A percentile compares a stretch with the other conserved stretches of the same genome.
Conservation (phyloP, 2,329 filamentous ascomycete species). For the Madurella mycetomatis region DNA sequence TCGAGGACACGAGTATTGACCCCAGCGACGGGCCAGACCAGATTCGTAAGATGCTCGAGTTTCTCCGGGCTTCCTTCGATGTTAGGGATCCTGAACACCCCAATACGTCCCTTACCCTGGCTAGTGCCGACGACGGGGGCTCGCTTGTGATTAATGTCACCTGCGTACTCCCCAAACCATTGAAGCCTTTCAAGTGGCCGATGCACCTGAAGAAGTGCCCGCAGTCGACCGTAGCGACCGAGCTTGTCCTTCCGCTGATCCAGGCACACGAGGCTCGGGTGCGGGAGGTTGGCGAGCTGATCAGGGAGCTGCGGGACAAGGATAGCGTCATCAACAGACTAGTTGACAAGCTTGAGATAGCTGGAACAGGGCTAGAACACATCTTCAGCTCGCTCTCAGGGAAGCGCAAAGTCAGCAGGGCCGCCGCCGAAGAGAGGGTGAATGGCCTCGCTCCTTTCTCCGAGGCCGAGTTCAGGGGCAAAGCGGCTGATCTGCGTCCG, state of each 20-base stretch:
- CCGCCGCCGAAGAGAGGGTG: constrained; percentile 44
- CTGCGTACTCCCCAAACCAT: constrained; percentile 57
- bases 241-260: constrained; percentile 50
- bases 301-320: constrained; percentile 44
- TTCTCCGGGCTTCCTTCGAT: constrained; percentile 53
- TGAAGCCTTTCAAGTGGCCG: constrained; percentile 62
- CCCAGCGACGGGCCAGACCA: constrained; percentile 65
- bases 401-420: constrained; percentile 43
- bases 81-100: constrained; percentile 40
- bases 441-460: constrained; percentile 50
- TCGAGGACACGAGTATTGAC: constrained; percentile 67
- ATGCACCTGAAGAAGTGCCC: constrained; percentile 50
- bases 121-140: constrained; percentile 34
- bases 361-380: constrained; percentile 48
- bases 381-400: constrained; percentile 49
- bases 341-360: constrained; percentile 50
- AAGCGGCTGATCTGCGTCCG: constrained; percentile 12
- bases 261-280: constrained; percentile 40
- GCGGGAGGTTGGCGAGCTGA: constrained; percentile 41
- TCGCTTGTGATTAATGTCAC: constrained; percentile 52
- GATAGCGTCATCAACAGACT: constrained; percentile 48
- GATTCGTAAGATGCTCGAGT: constrained; percentile 61
- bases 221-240: constrained; percentile 40
- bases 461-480: constrained; percentile 36
- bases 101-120: constrained; percentile 43